phyloP scores from a whole-genome alignment of 768 basidiomycete genomes.

The Mycena polygramma region DNA sequence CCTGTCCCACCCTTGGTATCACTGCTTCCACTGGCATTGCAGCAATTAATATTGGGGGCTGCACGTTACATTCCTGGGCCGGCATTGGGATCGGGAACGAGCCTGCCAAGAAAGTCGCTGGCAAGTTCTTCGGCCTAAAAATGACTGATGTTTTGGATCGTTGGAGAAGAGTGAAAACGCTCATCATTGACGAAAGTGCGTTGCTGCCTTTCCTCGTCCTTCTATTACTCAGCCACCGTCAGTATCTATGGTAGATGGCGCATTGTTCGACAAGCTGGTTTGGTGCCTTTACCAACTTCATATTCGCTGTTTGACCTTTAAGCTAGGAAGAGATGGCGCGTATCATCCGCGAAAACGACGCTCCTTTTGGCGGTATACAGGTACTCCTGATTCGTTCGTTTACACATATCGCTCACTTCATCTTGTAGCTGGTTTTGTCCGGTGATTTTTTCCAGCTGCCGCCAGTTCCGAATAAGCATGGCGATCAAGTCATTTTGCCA shows the following conservation, averaged over 20 bases:
- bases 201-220: background rate
- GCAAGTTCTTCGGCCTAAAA: conserved; percentile 63
- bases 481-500: conserved; percentile 62
- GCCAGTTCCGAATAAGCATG: conserved; percentile 72
- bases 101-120: conserved; percentile 61
- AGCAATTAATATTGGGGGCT: conserved; percentile 85
- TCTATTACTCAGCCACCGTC: conserved; percentile 5
- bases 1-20: conserved; percentile 64
- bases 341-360: conserved; percentile 60
- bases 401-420: background rate
- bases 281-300: conserved; percentile 28
- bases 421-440: conserved; percentile 77
- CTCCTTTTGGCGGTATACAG: conserved; percentile 91
- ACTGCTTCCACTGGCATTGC: conserved; percentile 88
- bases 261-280: conserved; percentile 86
- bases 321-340: conserved; percentile 74
- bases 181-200: conserved; percentile 91
- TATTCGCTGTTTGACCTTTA: conserved; percentile 47
- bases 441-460: conserved; percentile 96
- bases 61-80: conserved; percentile 86
- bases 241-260: conserved; percentile 94
- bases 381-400: conserved; percentile 48
- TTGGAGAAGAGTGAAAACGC: conserved; percentile 72
- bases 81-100: conserved; percentile 84
- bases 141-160: conserved; percentile 61